Conservation (phyloP, 306 rosid genomes). For the Senna tora region DNA sequence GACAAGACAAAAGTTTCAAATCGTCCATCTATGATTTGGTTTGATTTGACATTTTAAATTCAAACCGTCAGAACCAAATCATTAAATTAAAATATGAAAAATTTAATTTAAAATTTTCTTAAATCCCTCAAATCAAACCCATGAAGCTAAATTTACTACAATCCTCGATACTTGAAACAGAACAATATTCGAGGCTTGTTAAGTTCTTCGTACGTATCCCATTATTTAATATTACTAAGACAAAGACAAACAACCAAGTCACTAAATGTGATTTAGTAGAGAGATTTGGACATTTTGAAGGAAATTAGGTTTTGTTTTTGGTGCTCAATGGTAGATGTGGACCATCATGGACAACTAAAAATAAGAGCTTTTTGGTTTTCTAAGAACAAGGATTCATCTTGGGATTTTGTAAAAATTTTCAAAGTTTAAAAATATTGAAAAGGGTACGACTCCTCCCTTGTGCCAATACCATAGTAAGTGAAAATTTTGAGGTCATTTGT, state of each 20-base stretch:
- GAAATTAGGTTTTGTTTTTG: neutral
- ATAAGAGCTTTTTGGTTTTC: neutral
- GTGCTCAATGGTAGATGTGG: neutral
- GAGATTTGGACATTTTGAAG: neutral
- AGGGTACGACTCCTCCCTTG: neutral
- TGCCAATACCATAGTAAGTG: neutral
- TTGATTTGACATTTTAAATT: too few species aligned
- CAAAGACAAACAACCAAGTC: neutral
- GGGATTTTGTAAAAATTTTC: neutral
- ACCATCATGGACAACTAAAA: neutral
- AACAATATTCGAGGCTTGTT: too few species aligned
- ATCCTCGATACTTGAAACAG: too few species aligned
- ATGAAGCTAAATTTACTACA: too few species aligned
- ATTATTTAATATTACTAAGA: neutral
- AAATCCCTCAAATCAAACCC: too few species aligned
- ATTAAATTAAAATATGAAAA: too few species aligned
- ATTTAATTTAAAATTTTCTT: too few species aligned
- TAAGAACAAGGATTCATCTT: conserved; percentile 6
- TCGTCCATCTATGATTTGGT: too few species aligned
- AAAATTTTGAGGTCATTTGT: too few species aligned
- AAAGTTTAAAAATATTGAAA: neutral
- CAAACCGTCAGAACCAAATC: too few species aligned
- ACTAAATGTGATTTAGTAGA: neutral
- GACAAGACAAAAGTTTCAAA: too few species aligned
- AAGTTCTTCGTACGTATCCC: too few species aligned